phyloP scores from a whole-genome alignment of 2,329 filamentous ascomycete genomes.

The Helminthosporium solani region DNA sequence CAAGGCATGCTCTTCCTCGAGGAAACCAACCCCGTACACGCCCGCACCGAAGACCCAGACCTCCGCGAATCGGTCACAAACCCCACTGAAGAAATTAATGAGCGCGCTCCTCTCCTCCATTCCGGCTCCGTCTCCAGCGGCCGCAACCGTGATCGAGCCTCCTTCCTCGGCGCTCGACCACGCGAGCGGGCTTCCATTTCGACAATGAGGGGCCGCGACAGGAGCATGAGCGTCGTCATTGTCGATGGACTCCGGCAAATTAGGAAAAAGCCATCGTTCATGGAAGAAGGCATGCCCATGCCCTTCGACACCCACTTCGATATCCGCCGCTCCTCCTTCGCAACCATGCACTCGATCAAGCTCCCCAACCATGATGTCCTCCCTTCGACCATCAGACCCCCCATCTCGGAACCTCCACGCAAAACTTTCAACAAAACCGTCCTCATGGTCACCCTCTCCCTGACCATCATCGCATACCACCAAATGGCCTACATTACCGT shows the following conservation, averaged over 20 bases:
- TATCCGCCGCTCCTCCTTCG: conserved; percentile 38
- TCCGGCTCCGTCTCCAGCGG: conserved; percentile 54
- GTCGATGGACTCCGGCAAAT: conserved; percentile 34
- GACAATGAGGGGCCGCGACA: conserved; percentile 26
- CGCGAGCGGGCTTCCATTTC: conserved; percentile 27
- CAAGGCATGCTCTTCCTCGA: conserved; percentile 77
- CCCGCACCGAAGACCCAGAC: conserved; percentile 60
- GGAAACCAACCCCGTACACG: conserved; percentile 73
- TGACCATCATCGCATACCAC: conserved; percentile 89
- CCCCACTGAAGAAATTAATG: conserved; percentile 60
- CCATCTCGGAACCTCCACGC: conserved; percentile 11
- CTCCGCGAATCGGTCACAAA: conserved; percentile 53
- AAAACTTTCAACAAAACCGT: conserved; percentile 64
- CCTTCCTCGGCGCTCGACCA: conserved; percentile 28
- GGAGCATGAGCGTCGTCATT: conserved; percentile 31
- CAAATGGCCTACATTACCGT: conserved; percentile 88
- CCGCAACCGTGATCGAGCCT: conserved; percentile 5
- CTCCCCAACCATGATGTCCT: conserved; percentile 29
- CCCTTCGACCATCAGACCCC: conserved; percentile 15
- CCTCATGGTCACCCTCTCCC: conserved; percentile 72
- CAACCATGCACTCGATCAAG: conserved; percentile 40
- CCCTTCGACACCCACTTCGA: conserved; percentile 37
- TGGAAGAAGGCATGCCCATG: conserved; percentile 39
- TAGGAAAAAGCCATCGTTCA: conserved; percentile 38
- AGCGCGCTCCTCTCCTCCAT: conserved; percentile 61